Conservation (phyloP, 257 asterid species). For the Nicotiana undulata region DNA sequence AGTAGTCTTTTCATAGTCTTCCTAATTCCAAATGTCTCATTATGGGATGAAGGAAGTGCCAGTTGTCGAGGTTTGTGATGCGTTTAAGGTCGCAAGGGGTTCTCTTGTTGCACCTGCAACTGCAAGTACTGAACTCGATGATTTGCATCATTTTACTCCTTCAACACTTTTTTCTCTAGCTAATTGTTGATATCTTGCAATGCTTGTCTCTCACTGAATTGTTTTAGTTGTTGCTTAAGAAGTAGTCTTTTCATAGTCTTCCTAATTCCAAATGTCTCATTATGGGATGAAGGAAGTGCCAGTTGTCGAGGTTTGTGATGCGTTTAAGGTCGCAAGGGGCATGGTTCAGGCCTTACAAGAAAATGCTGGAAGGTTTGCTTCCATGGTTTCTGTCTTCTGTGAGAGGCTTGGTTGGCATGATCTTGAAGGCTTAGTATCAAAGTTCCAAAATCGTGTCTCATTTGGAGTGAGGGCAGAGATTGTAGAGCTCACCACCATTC, state of each 20-base stretch:
- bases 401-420: constrained; percentile 99
- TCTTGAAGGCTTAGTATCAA: constrained; percentile 79
- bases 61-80: constrained; percentile 71
- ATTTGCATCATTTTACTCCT: too few species aligned
- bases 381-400: constrained; percentile 96
- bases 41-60: constrained; percentile 68
- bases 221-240: too few species aligned
- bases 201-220: too few species aligned
- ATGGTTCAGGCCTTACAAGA: constrained; percentile 99
- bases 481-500: constrained; percentile 91
- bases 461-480: constrained; percentile 99
- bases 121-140: too few species aligned
- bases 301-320: constrained; percentile 71
- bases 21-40: constrained; percentile 5
- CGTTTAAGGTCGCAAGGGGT: constrained; percentile 96
- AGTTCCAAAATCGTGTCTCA: constrained; percentile 93
- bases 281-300: constrained; percentile 68
- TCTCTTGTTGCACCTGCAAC: too few species aligned
- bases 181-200: too few species aligned
- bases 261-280: constrained; percentile 5
- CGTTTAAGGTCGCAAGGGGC: constrained; percentile 94
- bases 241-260: neutral
- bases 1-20: neutral
- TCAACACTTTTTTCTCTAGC: too few species aligned
- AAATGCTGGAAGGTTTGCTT: constrained; percentile 99